phyloP scores from a whole-genome alignment of 176 grass and related monocot genomes.

The Oryza meyeriana region DNA sequence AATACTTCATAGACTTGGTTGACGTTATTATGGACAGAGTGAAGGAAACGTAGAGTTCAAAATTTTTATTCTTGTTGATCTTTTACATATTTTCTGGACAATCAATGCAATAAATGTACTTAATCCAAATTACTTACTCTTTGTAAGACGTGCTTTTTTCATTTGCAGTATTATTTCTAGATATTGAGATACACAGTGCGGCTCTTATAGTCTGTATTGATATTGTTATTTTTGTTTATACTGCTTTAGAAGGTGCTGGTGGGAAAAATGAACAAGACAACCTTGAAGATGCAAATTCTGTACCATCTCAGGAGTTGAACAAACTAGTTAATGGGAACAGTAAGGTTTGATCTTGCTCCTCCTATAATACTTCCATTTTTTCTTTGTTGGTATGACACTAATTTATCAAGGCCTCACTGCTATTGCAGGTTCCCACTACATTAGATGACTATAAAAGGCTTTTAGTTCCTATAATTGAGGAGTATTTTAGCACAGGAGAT shows the following conservation, averaged over 20 bases:
- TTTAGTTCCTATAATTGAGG: constrained; percentile 62
- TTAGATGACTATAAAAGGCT: constrained; percentile 65
- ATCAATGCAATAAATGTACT: not conserved
- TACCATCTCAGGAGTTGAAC: constrained; percentile 38
- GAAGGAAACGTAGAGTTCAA: not conserved
- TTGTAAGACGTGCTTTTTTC: not conserved
- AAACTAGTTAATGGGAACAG: constrained; percentile 49
- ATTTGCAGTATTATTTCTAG: not conserved
- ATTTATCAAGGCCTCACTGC: constrained; percentile 10
- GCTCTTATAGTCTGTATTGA: not conserved
- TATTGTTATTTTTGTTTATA: constrained; percentile 3
- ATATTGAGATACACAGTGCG: not conserved
- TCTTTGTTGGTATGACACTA: not conserved
- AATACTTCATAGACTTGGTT: not conserved
- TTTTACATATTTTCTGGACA: not conserved
- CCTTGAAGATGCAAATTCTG: constrained; percentile 37
- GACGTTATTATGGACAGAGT: not conserved
- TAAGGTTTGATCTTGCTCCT: constrained; percentile 42
- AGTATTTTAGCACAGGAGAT: constrained; percentile 84
- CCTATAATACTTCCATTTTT: constrained; percentile 12
- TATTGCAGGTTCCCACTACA: constrained; percentile 51
- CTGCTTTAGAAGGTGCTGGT: constrained; percentile 42
- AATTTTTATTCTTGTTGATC: not conserved
- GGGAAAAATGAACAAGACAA: constrained; percentile 42
- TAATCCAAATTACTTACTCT: not conserved